A percentile compares a stretch with the other conserved stretches of the same genome.
Evolutionary conservation across 2,329 filamentous ascomycete species (phyloP).

Genomic region (Emergomyces africanus): DNA sequence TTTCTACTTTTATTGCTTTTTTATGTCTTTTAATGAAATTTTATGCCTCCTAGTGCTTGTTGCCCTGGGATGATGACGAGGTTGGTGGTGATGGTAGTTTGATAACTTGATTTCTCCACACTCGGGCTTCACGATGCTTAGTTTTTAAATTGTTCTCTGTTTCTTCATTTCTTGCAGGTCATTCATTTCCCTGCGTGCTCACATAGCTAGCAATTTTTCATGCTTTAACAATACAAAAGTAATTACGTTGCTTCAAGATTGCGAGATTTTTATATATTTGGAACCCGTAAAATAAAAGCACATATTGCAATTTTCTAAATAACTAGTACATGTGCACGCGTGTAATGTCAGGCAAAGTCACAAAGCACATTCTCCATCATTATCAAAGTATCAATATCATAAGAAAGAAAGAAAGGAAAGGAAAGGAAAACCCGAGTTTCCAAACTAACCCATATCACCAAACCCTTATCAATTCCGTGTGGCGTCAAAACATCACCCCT

Average conservation of each 20-base stretch:
- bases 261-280: neutral
- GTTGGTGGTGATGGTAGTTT: neutral
- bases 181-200: neutral
- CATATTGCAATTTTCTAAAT: too few relatives aligned
- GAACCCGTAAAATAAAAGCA: neutral
- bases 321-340: too few relatives aligned
- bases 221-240: neutral
- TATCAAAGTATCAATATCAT: neutral
- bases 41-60: neutral
- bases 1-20: neutral
- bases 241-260: neutral
- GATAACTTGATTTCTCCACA: neutral
- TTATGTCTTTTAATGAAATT: neutral
- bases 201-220: neutral
- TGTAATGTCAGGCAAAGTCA: too few relatives aligned
- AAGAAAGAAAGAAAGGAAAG: neutral
- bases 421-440: neutral
- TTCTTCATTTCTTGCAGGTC: too few relatives aligned
- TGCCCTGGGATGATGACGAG: neutral
- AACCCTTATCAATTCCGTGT: too few relatives aligned
- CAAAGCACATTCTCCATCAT: neutral
- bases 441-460: neutral
- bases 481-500: too few relatives aligned
- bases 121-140: neutral
- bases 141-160: neutral